Percentiles rank a stretch among this genome's conserved stretches.
Conservation (phyloP, 768 basidiomycete genomes). For the Tricholoma flavovirens region DNA sequence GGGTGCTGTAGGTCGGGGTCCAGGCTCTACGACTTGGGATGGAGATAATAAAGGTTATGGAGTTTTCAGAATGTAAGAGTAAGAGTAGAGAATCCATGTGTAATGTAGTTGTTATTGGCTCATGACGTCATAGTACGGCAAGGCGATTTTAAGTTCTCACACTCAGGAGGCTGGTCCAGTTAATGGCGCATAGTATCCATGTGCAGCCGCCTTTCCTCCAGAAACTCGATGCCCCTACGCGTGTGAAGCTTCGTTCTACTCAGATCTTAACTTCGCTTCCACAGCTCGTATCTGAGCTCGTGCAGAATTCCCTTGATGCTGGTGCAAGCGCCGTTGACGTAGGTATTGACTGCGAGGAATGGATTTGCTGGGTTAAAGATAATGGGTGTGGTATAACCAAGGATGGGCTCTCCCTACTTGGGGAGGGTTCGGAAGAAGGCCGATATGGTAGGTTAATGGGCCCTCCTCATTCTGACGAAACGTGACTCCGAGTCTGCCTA, state of each 20-base stretch:
- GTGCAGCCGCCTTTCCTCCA: constrained; percentile 25
- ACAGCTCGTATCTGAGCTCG: constrained; percentile 75
- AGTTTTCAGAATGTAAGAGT: constrained; percentile 77
- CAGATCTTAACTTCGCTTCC: constrained; percentile 80
- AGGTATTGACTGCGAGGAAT: constrained; percentile 67
- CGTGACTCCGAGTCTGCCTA: constrained; percentile 27
- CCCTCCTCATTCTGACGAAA: neutral
- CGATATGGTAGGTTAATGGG: constrained; percentile 61
- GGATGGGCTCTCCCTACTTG: constrained; percentile 51
- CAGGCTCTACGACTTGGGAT: constrained; percentile 57
- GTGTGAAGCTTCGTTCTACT: constrained; percentile 70
- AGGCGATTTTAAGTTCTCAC: too few species aligned
- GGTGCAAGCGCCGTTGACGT: constrained; percentile 62
- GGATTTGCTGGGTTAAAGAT: constrained; percentile 84
- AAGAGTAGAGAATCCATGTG: neutral
- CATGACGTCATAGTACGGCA: too few species aligned
- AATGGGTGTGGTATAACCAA: constrained; percentile 74
- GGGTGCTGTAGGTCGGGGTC: constrained; percentile 9
- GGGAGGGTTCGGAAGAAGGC: constrained; percentile 42
- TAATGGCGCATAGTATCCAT: neutral
- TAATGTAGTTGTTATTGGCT: neutral
- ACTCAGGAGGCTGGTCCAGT: too few species aligned
- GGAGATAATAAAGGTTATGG: constrained; percentile 72
- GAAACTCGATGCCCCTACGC: constrained; percentile 54
- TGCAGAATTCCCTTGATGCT: constrained; percentile 90